Conservation (phyloP, 176 grass and related monocot genomes). For the Triticum dicoccoides region DNA sequence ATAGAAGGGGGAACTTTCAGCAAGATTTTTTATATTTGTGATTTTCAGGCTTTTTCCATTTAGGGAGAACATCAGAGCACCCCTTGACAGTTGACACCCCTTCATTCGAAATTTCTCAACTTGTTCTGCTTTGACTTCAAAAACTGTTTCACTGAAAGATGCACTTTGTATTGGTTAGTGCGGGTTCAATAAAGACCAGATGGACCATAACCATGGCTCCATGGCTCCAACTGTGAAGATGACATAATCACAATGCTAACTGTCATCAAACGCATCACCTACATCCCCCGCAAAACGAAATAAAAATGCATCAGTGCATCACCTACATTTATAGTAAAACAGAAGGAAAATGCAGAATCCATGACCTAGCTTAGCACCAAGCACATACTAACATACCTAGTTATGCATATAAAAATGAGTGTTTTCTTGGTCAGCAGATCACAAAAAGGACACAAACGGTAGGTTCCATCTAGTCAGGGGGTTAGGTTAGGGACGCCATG, state of each 20-base stretch:
- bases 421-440: slow-evolving; percentile 28
- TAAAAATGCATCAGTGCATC: not conserved
- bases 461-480: slow-evolving; percentile 24
- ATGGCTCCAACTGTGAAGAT: not conserved
- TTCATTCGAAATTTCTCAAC: not conserved
- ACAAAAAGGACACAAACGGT: slow-evolving; percentile 39
- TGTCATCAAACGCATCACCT: not conserved
- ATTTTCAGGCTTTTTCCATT: not conserved
- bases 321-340: not conserved
- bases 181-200: not conserved
- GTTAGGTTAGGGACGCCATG: slow-evolving; percentile 64
- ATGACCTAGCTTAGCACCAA: not conserved
- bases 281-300: no score
- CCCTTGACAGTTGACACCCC: not conserved
- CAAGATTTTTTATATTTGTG: not conserved
- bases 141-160: not conserved
- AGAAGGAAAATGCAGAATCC: not conserved
- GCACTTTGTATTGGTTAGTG: not conserved
- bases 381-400: not conserved
- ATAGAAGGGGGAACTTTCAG: not conserved
- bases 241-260: not conserved
- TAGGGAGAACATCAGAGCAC: not conserved
- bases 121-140: not conserved
- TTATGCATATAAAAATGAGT: not conserved
- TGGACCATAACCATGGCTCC: not conserved